These are phyloP conservation scores for Yarrowia porcina DNA, from an alignment of 805 yeast genomes.

Conservation along the genomic window DNA sequence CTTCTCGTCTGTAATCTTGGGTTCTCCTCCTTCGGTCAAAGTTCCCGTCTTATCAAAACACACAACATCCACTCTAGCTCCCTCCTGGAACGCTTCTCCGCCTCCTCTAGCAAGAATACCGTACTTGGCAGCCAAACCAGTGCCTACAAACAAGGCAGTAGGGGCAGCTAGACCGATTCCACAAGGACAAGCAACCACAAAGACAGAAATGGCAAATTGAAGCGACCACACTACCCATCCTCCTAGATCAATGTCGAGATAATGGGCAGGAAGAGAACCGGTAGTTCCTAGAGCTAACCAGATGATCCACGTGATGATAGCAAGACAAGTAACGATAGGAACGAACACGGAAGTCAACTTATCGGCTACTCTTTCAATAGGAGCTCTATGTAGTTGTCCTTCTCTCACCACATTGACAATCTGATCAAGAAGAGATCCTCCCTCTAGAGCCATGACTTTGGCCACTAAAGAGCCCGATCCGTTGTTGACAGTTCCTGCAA, in stretches of 20 bases:
- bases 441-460: conserved; percentile 55
- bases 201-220: conserved; percentile 73
- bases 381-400: conserved; percentile 70
- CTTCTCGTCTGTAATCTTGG: conserved; percentile 49
- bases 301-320: conserved; percentile 62
- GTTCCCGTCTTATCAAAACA: conserved; percentile 83
- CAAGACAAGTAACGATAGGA: conserved; percentile 60
- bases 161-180: conserved; percentile 85
- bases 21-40: conserved; percentile 59
- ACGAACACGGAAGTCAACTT: conserved; percentile 67
- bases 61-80: conserved; percentile 56
- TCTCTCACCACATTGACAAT: conserved; percentile 67
- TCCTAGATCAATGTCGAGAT: conserved; percentile 62
- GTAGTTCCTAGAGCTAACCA: conserved; percentile 61
- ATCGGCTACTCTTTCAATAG: conserved; percentile 70
- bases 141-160: conserved; percentile 74
- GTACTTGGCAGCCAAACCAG: conserved; percentile 72
- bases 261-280: conserved; percentile 51
- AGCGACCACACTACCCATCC: conserved; percentile 79
- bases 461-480: conserved; percentile 57
- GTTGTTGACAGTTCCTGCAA: conserved; percentile 66
- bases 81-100: conserved; percentile 79
- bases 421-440: conserved; percentile 65
- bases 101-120: conserved; percentile 79
- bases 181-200: conserved; percentile 83